Percentiles rank a stretch among this genome's conserved stretches.
Conservation (phyloP, 1,284 basidiomycete species). For the Salmacisia buchloeana region DNA sequence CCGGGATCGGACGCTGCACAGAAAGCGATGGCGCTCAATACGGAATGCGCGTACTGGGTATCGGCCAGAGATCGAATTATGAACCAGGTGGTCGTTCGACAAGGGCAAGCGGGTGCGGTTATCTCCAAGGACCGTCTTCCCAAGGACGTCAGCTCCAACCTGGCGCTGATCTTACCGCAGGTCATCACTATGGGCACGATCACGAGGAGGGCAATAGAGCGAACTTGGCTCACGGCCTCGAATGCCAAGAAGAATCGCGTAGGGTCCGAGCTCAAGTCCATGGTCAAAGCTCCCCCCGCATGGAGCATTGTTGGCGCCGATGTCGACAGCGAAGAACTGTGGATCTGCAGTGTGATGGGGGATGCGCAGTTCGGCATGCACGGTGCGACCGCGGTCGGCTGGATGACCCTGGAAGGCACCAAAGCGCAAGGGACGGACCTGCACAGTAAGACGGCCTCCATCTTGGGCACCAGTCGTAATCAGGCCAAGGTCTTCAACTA, state of each 20-base stretch:
- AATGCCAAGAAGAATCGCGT: slow-evolving; percentile 97
- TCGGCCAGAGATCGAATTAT: slow-evolving; percentile 83
- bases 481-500: slow-evolving; percentile 99
- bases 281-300: slow-evolving; percentile 88
- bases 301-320: slow-evolving; percentile 96
- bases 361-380: slow-evolving; percentile 97
- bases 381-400: slow-evolving; percentile 92
- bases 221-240: slow-evolving; percentile 95
- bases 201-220: slow-evolving; percentile 92
- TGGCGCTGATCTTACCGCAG: slow-evolving; percentile 86
- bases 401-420: slow-evolving; percentile 99
- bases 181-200: slow-evolving; percentile 98
- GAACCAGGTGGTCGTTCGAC: slow-evolving; percentile 91
- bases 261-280: slow-evolving; percentile 93
- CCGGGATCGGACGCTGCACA: slow-evolving; percentile 64
- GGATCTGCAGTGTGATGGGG: slow-evolving; percentile 98
- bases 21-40: slow-evolving; percentile 82
- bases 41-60: slow-evolving; percentile 97
- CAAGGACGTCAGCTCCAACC: slow-evolving; percentile 2
- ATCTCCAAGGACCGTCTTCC: slow-evolving; percentile 52
- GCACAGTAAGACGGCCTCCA: slow-evolving; percentile 92
- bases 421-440: slow-evolving; percentile 91
- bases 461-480: slow-evolving; percentile 86
- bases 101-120: slow-evolving; percentile 55
- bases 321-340: slow-evolving; percentile 96